These are phyloP conservation scores for Lippia alba DNA, from an alignment of 305 asterid genomes.

Conservation along the genomic window DNA sequence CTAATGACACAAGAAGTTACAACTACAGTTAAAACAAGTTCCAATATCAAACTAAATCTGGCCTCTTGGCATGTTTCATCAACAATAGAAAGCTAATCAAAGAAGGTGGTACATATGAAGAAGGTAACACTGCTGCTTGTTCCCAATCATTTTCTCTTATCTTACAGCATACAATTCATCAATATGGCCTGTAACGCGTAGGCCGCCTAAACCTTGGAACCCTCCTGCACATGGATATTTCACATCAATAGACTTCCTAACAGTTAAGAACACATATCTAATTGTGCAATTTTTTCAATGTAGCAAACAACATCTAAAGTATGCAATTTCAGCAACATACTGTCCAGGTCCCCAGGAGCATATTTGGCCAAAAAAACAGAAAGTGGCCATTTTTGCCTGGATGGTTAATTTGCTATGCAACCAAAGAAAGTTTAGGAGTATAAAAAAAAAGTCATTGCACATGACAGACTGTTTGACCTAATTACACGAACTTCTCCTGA, in stretches of 20 bases:
- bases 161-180: conserved; percentile 43
- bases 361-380: not conserved
- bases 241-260: conserved; percentile 33
- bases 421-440: too few species aligned
- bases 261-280: not conserved
- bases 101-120: conserved; percentile 31
- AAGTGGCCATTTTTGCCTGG: not conserved
- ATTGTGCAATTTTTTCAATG: too few species aligned
- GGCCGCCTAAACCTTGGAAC: conserved; percentile 77
- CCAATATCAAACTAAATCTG: conserved; percentile 39
- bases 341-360: too few species aligned
- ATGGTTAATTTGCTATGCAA: too few species aligned
- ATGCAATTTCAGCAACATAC: too few species aligned
- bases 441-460: too few species aligned
- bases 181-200: conserved; percentile 80
- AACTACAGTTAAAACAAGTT: conserved; percentile 37
- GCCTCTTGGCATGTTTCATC: conserved; percentile 34
- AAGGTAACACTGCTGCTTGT: conserved; percentile 27
- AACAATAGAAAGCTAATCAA: conserved; percentile 21
- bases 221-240: conserved; percentile 65
- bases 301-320: too few species aligned
- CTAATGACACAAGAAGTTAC: conserved; percentile 32
- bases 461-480: too few species aligned
- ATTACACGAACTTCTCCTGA: too few species aligned
- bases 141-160: conserved; percentile 32